Evolutionary conservation across 176 grass and related monocot genomes (phyloP).

Genomic region (Sorghum bicolor): Sorghum_bicolor_NCBIv3 NC_012871.2:71311001-71311500

Average conservation of each 20-base stretch:
- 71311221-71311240: background rate
- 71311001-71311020: background rate
- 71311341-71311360: background rate
- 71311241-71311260: background rate
- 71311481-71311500: too few relatives aligned
- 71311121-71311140: background rate
- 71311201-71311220: background rate
- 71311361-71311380: background rate
- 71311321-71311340: background rate
- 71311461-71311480: too few relatives aligned
- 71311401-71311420: background rate
- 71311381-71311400: background rate
- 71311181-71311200: background rate
- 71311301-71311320: background rate
- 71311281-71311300: background rate
- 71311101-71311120: background rate
- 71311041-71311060: background rate
- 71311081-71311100: background rate
- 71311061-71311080: background rate
- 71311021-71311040: background rate
- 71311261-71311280: background rate
- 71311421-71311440: too few relatives aligned
- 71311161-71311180: background rate
- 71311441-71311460: too few relatives aligned
- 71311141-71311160: background rate